phyloP scores from a whole-genome alignment of 257 asterid species.

The Penstemon davidsonii region DNA sequence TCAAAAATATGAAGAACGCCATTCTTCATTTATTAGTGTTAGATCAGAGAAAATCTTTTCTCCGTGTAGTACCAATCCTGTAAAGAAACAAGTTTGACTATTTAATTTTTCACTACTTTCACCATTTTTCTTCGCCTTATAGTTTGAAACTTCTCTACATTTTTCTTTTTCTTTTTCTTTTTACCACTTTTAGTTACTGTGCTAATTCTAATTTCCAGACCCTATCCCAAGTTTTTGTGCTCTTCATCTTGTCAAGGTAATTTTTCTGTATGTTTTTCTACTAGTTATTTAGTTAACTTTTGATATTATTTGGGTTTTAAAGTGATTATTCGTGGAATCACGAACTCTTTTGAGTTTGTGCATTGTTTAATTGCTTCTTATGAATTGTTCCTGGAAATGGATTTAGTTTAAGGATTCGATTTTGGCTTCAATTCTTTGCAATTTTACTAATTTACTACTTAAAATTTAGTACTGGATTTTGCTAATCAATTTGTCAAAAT shows the following conservation, averaged over 20 bases:
- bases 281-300: not conserved
- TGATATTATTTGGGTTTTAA: not conserved
- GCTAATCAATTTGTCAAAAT: not conserved
- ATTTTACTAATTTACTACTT: slow-evolving; percentile 7
- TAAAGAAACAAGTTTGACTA: too few species aligned
- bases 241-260: not conserved
- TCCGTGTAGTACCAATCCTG: too few species aligned
- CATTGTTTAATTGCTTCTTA: slow-evolving; percentile 21
- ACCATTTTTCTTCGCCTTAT: slow-evolving; percentile 6
- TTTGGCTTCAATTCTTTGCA: slow-evolving; percentile 28
- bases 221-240: not conserved
- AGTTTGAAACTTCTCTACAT: slow-evolving; percentile 12
- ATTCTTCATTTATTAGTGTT: too few species aligned
- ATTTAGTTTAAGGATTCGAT: slow-evolving; percentile 28
- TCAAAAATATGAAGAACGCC: too few species aligned
- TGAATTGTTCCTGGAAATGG: slow-evolving; percentile 35
- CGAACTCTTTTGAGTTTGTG: slow-evolving; percentile 13
- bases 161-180: not conserved
- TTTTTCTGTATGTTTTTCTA: not conserved
- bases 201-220: slow-evolving; percentile 20
- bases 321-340: slow-evolving; percentile 8
- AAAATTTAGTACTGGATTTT: not conserved
- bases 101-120: not conserved
- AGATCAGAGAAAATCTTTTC: too few species aligned
- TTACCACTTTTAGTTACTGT: slow-evolving; percentile 15